phyloP scores from a whole-genome alignment of 805 yeast species.

The Candida nemodendra region DNA sequence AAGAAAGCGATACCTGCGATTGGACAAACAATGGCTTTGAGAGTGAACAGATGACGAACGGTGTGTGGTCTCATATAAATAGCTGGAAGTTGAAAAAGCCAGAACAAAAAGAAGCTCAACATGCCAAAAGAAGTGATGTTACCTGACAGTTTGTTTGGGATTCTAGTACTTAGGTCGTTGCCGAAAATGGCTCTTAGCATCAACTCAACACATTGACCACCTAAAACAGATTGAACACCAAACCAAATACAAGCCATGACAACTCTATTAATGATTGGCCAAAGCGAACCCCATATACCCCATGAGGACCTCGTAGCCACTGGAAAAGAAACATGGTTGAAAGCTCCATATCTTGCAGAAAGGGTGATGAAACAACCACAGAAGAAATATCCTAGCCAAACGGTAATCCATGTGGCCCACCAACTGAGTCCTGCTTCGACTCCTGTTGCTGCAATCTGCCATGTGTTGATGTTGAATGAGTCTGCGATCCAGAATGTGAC shows the following conservation, averaged over 20 bases:
- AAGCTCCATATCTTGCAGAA: slow-evolving; percentile 77
- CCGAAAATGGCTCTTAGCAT: slow-evolving; percentile 81
- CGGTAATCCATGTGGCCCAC: slow-evolving; percentile 92
- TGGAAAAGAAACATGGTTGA: slow-evolving; percentile 83
- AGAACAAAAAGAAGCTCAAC: slow-evolving; percentile 75
- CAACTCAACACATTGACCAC: slow-evolving; percentile 76
- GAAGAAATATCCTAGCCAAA: slow-evolving; percentile 78
- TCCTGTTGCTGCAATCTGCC: slow-evolving; percentile 90
- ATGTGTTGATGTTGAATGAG: slow-evolving; percentile 84
- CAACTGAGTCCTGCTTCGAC: slow-evolving; percentile 73
- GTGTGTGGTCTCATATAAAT: slow-evolving; percentile 80
- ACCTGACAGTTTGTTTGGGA: slow-evolving; percentile 59
- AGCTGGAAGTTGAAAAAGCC: slow-evolving; percentile 77
- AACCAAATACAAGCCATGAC: slow-evolving; percentile 82
- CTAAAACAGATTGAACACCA: slow-evolving; percentile 81
- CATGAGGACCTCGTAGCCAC: slow-evolving; percentile 78
- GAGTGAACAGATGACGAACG: slow-evolving; percentile 79
- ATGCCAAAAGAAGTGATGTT: slow-evolving; percentile 67
- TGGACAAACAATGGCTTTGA: slow-evolving; percentile 76
- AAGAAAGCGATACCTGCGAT: slow-evolving; percentile 80
- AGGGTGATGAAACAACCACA: slow-evolving; percentile 68
- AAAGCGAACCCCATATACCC: slow-evolving; percentile 82
- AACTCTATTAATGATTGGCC: slow-evolving; percentile 88
- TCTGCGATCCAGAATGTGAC: slow-evolving; percentile 87
- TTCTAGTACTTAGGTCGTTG: slow-evolving; percentile 55